Evolutionary conservation across 139 green algal species (phyloP).

Genomic region (Diplosphaera chodatii): DNA sequence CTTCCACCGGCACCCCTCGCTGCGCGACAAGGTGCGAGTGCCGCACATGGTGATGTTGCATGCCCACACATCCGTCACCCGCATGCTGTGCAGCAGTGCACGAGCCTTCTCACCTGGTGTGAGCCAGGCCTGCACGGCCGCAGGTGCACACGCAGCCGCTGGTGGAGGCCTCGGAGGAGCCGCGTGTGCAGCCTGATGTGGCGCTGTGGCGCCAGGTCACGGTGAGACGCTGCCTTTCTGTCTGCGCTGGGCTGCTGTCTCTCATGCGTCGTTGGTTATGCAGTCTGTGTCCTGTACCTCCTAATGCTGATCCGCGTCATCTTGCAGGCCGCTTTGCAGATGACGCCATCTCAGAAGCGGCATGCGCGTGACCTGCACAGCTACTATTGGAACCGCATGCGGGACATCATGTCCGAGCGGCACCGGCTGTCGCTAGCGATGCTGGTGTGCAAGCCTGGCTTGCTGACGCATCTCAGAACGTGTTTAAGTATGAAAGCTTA

Average conservation of each 20-base stretch:
- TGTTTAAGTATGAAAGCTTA: too few species aligned
- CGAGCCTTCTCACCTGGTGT: too few species aligned
- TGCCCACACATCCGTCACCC: too few species aligned
- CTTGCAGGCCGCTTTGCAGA: background rate
- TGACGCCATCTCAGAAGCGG: background rate
- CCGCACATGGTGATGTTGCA: too few species aligned
- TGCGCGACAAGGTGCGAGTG: background rate
- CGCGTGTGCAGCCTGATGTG: background rate
- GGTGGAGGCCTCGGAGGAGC: background rate
- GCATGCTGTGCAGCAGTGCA: too few species aligned
- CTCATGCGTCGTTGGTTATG: too few species aligned
- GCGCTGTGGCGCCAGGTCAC: background rate
- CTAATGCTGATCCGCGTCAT: too few species aligned
- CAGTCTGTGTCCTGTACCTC: too few species aligned
- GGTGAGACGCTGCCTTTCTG: background rate
- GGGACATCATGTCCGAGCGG: background rate
- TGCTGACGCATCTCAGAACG: too few species aligned
- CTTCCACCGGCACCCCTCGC: background rate
- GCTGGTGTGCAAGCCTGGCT: background rate
- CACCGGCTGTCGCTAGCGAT: background rate
- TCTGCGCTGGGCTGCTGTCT: background rate
- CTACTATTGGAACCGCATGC: background rate
- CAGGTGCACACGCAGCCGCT: background rate
- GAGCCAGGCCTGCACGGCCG: too few species aligned
- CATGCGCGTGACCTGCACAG: background rate